Conservation (phyloP, 2,329 filamentous ascomycete species). For the Cladophialophora bantiana region DNA sequence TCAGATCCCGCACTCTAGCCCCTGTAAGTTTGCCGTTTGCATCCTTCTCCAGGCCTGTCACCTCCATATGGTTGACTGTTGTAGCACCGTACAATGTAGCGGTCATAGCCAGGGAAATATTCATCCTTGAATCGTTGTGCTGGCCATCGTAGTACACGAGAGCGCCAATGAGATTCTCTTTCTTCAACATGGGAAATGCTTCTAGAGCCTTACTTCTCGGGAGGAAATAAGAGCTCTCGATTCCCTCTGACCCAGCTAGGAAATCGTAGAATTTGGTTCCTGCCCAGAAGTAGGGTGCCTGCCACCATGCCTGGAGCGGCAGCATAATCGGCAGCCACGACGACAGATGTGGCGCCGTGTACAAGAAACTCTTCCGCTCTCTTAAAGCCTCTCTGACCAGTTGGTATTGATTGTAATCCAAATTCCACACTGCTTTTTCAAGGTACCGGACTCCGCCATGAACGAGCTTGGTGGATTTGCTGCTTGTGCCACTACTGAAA, state of each 20-base stretch:
- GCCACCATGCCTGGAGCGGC: constrained; percentile 82
- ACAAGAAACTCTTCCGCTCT: constrained; percentile 81
- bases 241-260: constrained; percentile 82
- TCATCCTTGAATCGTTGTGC: constrained; percentile 93
- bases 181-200: constrained; percentile 87
- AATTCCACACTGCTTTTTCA: constrained; percentile 84
- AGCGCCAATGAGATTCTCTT: constrained; percentile 77
- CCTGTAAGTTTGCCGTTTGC: constrained; percentile 74
- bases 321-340: constrained; percentile 84
- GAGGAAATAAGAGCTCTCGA: constrained; percentile 87
- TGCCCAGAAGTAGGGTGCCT: constrained; percentile 76
- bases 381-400: constrained; percentile 81
- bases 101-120: constrained; percentile 86
- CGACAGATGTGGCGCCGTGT: constrained; percentile 81
- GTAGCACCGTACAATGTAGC: constrained; percentile 86
- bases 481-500: constrained; percentile 81
- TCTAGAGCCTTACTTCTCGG: constrained; percentile 85
- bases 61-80: constrained; percentile 82
- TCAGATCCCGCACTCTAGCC: constrained; percentile 73
- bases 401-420: constrained; percentile 80
- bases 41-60: constrained; percentile 78
- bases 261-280: constrained; percentile 84
- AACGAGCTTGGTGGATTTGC: constrained; percentile 85
- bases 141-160: constrained; percentile 91
- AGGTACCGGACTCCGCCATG: constrained; percentile 84